These are phyloP conservation scores for Penicillium palitans DNA, from an alignment of 2,329 filamentous ascomycete genomes.

Conservation along the genomic window DNA sequence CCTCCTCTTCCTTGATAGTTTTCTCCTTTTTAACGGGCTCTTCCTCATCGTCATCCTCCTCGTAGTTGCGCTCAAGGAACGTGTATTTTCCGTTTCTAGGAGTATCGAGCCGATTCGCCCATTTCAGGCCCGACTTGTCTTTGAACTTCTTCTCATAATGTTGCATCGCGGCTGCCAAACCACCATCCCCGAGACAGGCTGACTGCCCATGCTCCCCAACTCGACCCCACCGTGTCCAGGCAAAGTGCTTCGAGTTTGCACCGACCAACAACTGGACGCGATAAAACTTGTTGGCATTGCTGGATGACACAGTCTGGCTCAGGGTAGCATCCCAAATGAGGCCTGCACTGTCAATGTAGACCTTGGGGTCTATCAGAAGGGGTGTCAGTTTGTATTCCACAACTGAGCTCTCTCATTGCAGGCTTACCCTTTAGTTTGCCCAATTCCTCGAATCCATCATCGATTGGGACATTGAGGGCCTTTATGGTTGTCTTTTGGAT, in stretches of 20 bases:
- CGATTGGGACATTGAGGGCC: conserved; percentile 48
- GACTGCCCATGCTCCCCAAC: conserved; percentile 60
- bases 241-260: conserved; percentile 47
- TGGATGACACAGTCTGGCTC: conserved; percentile 70
- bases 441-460: conserved; percentile 37
- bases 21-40: conserved; percentile 42
- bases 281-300: conserved; percentile 85
- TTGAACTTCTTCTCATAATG: conserved; percentile 59
- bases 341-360: conserved; percentile 66
- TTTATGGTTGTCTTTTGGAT: conserved; percentile 48
- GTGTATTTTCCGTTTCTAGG: conserved; percentile 67
- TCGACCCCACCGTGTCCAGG: conserved; percentile 80
- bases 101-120: conserved; percentile 47
- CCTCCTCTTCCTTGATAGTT: conserved; percentile 35
- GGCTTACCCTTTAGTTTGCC: not conserved
- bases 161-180: conserved; percentile 41
- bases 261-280: conserved; percentile 62
- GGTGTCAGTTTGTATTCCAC: not conserved
- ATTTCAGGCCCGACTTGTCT: conserved; percentile 55
- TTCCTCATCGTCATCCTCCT: conserved; percentile 58
- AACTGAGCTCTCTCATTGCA: not conserved
- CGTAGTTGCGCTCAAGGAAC: conserved; percentile 77
- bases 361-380: conserved; percentile 32
- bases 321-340: conserved; percentile 76
- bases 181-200: conserved; percentile 42